Base-by-base conservation (phyloP, 108 stramenopile species). In the Stephanodiscus minutulus region DNA sequence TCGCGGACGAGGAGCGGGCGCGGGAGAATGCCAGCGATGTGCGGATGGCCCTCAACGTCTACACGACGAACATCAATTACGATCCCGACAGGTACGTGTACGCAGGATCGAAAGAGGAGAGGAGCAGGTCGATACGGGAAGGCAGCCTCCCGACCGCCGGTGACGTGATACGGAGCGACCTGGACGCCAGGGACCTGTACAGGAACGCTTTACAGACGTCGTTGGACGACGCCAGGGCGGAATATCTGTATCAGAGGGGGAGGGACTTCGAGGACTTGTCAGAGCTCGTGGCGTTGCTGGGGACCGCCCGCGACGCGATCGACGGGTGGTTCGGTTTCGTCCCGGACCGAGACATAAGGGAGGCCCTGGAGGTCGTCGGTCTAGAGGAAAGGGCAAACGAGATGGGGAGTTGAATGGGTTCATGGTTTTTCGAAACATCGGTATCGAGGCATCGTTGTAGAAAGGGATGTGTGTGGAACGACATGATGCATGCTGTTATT, bases 101-200 rank as follows among this genome's bases (percentile, higher is more conserved):
- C 29, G 72, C 57, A 20, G 87, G 70, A 5, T 57, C 68, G 3
- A 59, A 43, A 12, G 76, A 81, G 18, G 87, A 88, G 36, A 77
- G 73, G 59, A 78, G 73, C 20, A 55, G 18, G 47, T 29, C 83
- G 68, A 84, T 88, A 58, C 78, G 87, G 2, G 76, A 85, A 29
- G 87, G 87, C 64, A 57, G 41, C 31, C 74, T 92, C 64, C 91
- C 91, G 0, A 67, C 74, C 60, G 82, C 84, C 2, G 81, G 43
- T 24, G 64, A 76, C n/a, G 91, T 92, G n/a, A 86, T 93, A 57
- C 73, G 74, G 44, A 81, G 85, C 67, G 89, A 93, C 76, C 70
- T 93, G 61, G 92, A 93, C 72, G 72, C 87, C 20, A 71, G 92
- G 10, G 86, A 93, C 75, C 82, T 93, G 62, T 85, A 82, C 65